Evolutionary conservation across 352 stramenopile species (phyloP), one percentile per base, ranked within the genome.

Genomic region (Bremia lactucae): DNA sequence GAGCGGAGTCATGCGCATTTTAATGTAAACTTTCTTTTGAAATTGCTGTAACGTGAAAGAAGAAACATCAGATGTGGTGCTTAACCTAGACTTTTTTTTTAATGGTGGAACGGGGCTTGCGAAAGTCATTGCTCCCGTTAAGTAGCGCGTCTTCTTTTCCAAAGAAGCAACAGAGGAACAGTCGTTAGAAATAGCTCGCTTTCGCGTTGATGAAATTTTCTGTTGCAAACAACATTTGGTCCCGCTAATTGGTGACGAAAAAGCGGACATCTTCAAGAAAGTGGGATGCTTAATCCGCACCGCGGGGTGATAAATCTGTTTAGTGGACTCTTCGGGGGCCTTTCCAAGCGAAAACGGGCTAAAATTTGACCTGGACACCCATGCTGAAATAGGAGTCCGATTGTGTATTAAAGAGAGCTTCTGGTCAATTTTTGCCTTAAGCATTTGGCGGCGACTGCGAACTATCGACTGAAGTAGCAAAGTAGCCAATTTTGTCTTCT

Each of bases 1-100:
- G n/a, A 57, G 64, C 9, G 77, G 77, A 28, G 87, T 72, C 54
- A 90, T 83, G 19, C 77, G 77, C 46, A 90, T 77, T 52, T 87
- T 89, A 52, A 89, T 82, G 42, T 77, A 81, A 35, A 85, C 68
- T 39, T 89, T 89, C 54, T 86, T 85, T 24, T 59, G 58, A 2
- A 59, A 61, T 36, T 69, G 68, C 21, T 68, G 65, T 3, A 71
- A 68, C 6, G 73, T 83, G 35, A 79, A 62, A 29, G 65, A 66
- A 6, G 55, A 48, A 31, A 68, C 42, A 4, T 21, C 46, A 54
- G 53, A 49, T 48, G 38, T n/a, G n/a, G n/a, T n/a, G n/a, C n/a
- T n/a, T n/a, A n/a, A n/a, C n/a, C n/a, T n/a, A n/a, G n/a, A n/a
- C n/a, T n/a, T n/a, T n/a, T n/a, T n/a, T n/a, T n/a, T n/a, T n/a